phyloP scores from a whole-genome alignment of 257 asterid species.

The Solanum bukasovii region DNA sequence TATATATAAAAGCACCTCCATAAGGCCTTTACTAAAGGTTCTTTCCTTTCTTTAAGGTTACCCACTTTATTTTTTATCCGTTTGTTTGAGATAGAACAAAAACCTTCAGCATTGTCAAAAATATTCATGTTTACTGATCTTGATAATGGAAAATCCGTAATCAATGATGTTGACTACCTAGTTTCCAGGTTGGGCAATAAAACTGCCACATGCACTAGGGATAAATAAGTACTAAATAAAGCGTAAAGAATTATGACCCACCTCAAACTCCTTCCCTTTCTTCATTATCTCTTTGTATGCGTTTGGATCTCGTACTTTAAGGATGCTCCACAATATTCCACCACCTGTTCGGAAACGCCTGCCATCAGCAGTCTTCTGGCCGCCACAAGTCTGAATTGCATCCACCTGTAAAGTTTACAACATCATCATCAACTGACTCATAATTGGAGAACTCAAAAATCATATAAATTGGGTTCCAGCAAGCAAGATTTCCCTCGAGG shows the following conservation, averaged over 20 bases:
- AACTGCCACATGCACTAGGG: neutral
- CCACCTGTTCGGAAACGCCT: constrained; percentile 67
- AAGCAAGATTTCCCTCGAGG: neutral
- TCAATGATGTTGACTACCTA: neutral
- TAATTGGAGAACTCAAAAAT: neutral
- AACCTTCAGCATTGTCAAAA: neutral
- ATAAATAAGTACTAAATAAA: neutral
- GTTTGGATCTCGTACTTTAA: constrained; percentile 80
- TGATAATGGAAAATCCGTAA: neutral
- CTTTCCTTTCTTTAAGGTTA: neutral
- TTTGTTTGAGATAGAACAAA: neutral
- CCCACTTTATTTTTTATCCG: neutral
- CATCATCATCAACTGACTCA: neutral
- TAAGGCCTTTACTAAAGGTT: neutral
- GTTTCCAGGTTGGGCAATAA: neutral
- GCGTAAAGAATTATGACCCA: constrained; percentile 9
- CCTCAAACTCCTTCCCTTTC: constrained; percentile 91
- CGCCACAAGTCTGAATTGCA: constrained; percentile 92
- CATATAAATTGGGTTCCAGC: neutral
- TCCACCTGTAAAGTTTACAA: constrained; percentile 48
- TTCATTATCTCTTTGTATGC: constrained; percentile 89
- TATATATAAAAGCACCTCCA: neutral
- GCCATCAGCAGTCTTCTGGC: constrained; percentile 80
- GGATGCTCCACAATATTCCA: constrained; percentile 83
- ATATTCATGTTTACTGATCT: neutral